Percentiles rank a stretch among this genome's conserved stretches.
Evolutionary conservation across 2,329 filamentous ascomycete genomes (phyloP).

Genomic region (Amesomyces nigricolor): DNA sequence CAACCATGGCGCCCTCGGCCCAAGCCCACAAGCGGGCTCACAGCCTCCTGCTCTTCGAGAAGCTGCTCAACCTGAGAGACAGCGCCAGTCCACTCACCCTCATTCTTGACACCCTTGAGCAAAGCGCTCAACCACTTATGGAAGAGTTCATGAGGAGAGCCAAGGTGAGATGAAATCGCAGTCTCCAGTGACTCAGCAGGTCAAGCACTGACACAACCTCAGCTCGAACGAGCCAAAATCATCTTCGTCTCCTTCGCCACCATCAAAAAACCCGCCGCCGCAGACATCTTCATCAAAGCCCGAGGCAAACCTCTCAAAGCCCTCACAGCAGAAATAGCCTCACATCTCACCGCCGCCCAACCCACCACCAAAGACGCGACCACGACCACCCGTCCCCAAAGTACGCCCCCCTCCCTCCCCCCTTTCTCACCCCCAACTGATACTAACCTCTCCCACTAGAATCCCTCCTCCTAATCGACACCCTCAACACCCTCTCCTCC

Average conservation of each 20-base stretch:
- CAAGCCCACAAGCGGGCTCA: slow-evolving; percentile 72
- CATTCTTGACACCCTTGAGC: slow-evolving; percentile 78
- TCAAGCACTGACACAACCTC: neutral
- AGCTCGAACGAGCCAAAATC: slow-evolving; percentile 62
- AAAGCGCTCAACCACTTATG: slow-evolving; percentile 65
- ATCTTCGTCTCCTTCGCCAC: slow-evolving; percentile 77
- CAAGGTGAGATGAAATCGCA: slow-evolving; percentile 45
- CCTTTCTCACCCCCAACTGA: slow-evolving; percentile 28
- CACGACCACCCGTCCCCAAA: slow-evolving; percentile 20
- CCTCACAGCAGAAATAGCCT: slow-evolving; percentile 55
- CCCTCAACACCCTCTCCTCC: slow-evolving; percentile 61
- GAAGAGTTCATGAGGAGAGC: slow-evolving; percentile 70
- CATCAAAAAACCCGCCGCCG: slow-evolving; percentile 55
- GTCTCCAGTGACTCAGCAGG: neutral
- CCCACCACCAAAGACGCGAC: slow-evolving; percentile 23
- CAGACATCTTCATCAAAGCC: slow-evolving; percentile 63
- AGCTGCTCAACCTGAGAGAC: slow-evolving; percentile 71
- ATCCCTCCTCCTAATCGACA: slow-evolving; percentile 73
- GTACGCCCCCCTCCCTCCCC: neutral
- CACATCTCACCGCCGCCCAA: slow-evolving; percentile 38
- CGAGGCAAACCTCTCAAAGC: slow-evolving; percentile 51
- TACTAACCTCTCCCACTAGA: slow-evolving; percentile 39
- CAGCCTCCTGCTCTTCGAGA: slow-evolving; percentile 76
- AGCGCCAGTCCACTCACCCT: slow-evolving; percentile 81
- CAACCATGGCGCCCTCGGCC: slow-evolving; percentile 41